phyloP scores from a whole-genome alignment of 2,329 filamentous ascomycete species.

The Aspergillus pseudonomiae region DNA sequence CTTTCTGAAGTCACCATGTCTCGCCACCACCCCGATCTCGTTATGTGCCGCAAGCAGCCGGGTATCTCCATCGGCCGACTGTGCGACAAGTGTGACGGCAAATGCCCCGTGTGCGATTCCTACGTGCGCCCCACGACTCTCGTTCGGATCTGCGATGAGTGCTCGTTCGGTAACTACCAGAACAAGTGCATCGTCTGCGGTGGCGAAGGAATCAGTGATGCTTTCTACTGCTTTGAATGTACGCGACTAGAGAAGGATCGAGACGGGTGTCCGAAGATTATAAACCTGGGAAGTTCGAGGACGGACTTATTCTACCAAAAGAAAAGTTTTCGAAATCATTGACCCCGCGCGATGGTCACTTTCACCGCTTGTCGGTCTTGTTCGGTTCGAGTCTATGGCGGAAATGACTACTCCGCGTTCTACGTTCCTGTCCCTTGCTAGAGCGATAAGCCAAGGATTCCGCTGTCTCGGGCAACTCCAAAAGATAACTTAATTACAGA shows the following conservation, averaged over 20 bases:
- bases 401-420: conserved; percentile 3
- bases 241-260: conserved; percentile 95
- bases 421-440: conserved; percentile 9
- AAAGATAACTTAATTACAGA: conserved; percentile 15
- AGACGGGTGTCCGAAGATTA: conserved; percentile 98
- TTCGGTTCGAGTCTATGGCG: conserved; percentile 11
- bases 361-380: conserved; percentile 14
- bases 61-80: conserved; percentile 98
- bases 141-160: conserved; percentile 98
- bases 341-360: conserved; percentile 22
- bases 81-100: conserved; percentile 99
- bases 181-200: conserved; percentile 99
- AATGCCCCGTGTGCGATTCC: conserved; percentile 97
- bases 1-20: conserved; percentile 65
- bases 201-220: conserved; percentile 95
- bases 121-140: conserved; percentile 98
- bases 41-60: conserved; percentile 99
- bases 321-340: conserved; percentile 58
- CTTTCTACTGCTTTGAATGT: conserved; percentile 99
- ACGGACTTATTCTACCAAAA: conserved; percentile 86
- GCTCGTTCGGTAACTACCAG: conserved; percentile 99
- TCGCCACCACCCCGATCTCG: conserved; percentile 94
- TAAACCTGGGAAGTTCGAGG: conserved; percentile 92
- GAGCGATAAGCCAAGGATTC: conserved; percentile 1
- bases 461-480: conserved; percentile 7